phyloP scores from a whole-genome alignment of 805 yeast species.

The Ogataea nonfermentans region DNA sequence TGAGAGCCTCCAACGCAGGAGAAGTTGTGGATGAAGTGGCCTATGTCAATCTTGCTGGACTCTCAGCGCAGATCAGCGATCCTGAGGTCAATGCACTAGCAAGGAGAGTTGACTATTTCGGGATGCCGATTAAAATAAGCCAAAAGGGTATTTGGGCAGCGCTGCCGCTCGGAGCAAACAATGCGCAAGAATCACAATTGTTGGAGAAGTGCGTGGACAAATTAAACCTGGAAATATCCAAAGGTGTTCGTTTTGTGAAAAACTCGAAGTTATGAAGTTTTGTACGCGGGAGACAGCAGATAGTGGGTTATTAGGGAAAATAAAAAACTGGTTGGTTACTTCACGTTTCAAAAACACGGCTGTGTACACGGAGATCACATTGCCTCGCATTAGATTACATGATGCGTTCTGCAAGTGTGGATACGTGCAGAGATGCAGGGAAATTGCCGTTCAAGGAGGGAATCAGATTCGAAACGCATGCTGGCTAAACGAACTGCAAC shows the following conservation, averaged over 20 bases:
- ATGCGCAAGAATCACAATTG: slow-evolving; percentile 17
- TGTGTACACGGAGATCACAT: no score
- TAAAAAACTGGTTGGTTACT: no score
- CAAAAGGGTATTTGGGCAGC: slow-evolving; percentile 54
- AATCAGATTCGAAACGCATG: no score
- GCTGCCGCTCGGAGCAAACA: slow-evolving; percentile 17
- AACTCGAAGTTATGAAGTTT: slow-evolving; percentile 19
- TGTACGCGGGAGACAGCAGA: no score
- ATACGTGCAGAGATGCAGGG: no score
- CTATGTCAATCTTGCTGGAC: slow-evolving; percentile 44
- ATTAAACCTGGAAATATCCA: slow-evolving; percentile 20
- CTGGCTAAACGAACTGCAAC: no score
- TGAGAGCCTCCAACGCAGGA: slow-evolving; percentile 63
- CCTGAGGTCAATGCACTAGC: slow-evolving; percentile 42
- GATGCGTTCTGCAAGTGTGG: no score
- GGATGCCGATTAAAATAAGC: slow-evolving; percentile 59
- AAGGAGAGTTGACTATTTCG: slow-evolving; percentile 48
- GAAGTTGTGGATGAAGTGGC: slow-evolving; percentile 62
- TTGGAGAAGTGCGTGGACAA: slow-evolving; percentile 17
- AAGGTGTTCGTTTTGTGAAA: slow-evolving; percentile 26
- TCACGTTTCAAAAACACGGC: no score
- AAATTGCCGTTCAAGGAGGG: no score
- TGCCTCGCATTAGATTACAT: no score
- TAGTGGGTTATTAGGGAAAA: no score
- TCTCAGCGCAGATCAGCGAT: slow-evolving; percentile 36